Percentiles rank a stretch among this genome's conserved stretches.
phyloP scores from a whole-genome alignment of 1,284 basidiomycete genomes.

The Rhodotorula sp. region DNA sequence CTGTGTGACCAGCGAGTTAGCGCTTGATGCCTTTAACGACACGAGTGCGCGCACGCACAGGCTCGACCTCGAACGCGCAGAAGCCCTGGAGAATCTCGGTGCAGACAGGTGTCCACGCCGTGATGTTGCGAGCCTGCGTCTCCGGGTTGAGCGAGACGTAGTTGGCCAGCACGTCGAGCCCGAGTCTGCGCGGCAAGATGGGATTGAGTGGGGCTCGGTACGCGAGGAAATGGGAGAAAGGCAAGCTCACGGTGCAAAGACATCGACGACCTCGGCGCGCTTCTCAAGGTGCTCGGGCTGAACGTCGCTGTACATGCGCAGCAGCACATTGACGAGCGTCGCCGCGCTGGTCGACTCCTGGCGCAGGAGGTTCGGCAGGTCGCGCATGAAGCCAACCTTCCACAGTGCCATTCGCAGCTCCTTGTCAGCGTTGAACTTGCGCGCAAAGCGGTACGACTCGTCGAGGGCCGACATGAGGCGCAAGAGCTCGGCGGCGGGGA shows the following conservation, averaged over 20 bases:
- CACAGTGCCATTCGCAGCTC: slow-evolving; percentile 93
- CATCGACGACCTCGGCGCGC: slow-evolving; percentile 78
- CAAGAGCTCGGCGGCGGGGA: slow-evolving; percentile 89
- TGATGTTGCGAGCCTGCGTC: slow-evolving; percentile 91
- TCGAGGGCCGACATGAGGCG: slow-evolving; percentile 92
- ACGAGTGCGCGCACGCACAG: slow-evolving; percentile 60
- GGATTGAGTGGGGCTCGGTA: background rate
- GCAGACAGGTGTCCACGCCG: slow-evolving; percentile 97
- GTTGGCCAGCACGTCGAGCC: slow-evolving; percentile 85
- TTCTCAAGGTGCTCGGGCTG: slow-evolving; percentile 79
- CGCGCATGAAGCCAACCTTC: slow-evolving; percentile 99
- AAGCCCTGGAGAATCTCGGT: slow-evolving; percentile 90
- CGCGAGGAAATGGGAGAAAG: slow-evolving; percentile 42
- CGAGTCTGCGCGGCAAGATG: slow-evolving; percentile 64
- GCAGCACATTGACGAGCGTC: slow-evolving; percentile 86
- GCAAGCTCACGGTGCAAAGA: slow-evolving; percentile 76
- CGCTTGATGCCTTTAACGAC: background rate
- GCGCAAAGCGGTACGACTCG: slow-evolving; percentile 95
- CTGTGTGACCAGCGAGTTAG: slow-evolving; percentile 53
- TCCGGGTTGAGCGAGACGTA: slow-evolving; percentile 88
- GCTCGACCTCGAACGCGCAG: slow-evolving; percentile 81
- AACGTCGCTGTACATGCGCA: slow-evolving; percentile 93
- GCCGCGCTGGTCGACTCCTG: slow-evolving; percentile 97
- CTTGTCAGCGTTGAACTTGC: slow-evolving; percentile 97
- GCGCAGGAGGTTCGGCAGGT: slow-evolving; percentile 94